Evolutionary conservation across 1,284 basidiomycete species (phyloP).

Genomic region (Ganoderma meredithae): DNA sequence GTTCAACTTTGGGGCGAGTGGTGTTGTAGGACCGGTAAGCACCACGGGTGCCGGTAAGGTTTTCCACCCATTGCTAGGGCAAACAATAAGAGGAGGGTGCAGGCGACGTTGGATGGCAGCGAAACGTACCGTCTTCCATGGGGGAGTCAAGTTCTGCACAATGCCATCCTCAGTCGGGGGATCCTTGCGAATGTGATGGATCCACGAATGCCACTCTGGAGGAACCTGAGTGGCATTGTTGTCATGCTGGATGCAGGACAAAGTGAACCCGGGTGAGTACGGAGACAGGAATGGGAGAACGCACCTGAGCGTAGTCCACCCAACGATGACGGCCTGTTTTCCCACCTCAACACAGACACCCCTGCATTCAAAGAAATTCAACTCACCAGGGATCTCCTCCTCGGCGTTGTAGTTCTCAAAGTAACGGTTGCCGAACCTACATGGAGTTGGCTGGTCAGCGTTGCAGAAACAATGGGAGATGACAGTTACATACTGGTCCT

Average conservation of each 20-base stretch:
- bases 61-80: conserved; percentile 79
- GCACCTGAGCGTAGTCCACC: conserved; percentile 89
- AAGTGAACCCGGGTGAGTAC: neutral
- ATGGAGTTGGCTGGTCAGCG: conserved; percentile 8
- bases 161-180: conserved; percentile 81
- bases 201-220: conserved; percentile 95
- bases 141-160: conserved; percentile 70
- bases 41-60: conserved; percentile 90
- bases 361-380: neutral
- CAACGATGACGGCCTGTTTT: conserved; percentile 88
- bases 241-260: conserved; percentile 63
- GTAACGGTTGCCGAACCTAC: conserved; percentile 89
- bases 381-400: conserved; percentile 86
- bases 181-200: conserved; percentile 87
- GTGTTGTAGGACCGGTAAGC: conserved; percentile 92
- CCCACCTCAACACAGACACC: neutral
- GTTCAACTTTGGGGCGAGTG: conserved; percentile 77
- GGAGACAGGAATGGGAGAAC: conserved; percentile 21
- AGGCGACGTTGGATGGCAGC: neutral
- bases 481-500: conserved; percentile 72
- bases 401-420: conserved; percentile 88
- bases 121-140: conserved; percentile 83
- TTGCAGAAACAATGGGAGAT: neutral
- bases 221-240: conserved; percentile 91
- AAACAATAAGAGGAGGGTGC: neutral